phyloP scores from a whole-genome alignment of 2,329 filamentous ascomycete genomes.

The Xylariaceae sp. region DNA sequence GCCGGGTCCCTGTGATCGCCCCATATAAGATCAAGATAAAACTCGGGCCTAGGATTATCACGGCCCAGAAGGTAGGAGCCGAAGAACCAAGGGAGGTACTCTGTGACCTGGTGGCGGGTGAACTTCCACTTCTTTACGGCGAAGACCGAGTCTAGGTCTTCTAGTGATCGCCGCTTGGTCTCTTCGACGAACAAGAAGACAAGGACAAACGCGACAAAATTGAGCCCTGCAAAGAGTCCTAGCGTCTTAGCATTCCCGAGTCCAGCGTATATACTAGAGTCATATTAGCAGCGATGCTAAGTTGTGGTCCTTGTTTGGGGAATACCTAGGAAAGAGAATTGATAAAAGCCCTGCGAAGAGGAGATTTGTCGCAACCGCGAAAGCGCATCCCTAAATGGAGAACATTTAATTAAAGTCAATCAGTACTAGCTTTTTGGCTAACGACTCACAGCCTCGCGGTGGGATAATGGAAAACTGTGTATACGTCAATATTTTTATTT shows the following conservation, averaged over 20 bases:
- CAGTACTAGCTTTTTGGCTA: background rate
- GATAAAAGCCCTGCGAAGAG: constrained; percentile 54
- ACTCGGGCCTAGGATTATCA: constrained; percentile 34
- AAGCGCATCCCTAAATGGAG: constrained; percentile 47
- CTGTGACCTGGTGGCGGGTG: constrained; percentile 43
- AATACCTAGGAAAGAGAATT: constrained; percentile 47
- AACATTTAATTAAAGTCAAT: constrained; percentile 5
- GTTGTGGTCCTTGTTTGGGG: constrained; percentile 22
- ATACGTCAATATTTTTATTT: constrained; percentile 7
- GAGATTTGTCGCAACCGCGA: constrained; percentile 55
- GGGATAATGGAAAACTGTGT: constrained; percentile 52
- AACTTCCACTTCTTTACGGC: constrained; percentile 47
- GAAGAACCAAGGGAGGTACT: constrained; percentile 46
- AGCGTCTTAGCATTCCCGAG: constrained; percentile 45
- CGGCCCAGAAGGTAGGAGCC: constrained; percentile 33
- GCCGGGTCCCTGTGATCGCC: background rate
- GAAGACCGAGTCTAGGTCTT: constrained; percentile 50
- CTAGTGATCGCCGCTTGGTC: constrained; percentile 48
- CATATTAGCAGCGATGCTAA: constrained; percentile 11
- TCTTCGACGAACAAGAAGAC: constrained; percentile 53
- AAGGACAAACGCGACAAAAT: constrained; percentile 52
- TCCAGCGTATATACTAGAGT: constrained; percentile 32
- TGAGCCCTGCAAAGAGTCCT: constrained; percentile 54
- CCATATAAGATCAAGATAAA: constrained; percentile 45
- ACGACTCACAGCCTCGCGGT: constrained; percentile 50